These are phyloP conservation scores for Scheffersomyces ergatensis DNA, from an alignment of 805 yeast genomes.

Conservation along the genomic window DNA sequence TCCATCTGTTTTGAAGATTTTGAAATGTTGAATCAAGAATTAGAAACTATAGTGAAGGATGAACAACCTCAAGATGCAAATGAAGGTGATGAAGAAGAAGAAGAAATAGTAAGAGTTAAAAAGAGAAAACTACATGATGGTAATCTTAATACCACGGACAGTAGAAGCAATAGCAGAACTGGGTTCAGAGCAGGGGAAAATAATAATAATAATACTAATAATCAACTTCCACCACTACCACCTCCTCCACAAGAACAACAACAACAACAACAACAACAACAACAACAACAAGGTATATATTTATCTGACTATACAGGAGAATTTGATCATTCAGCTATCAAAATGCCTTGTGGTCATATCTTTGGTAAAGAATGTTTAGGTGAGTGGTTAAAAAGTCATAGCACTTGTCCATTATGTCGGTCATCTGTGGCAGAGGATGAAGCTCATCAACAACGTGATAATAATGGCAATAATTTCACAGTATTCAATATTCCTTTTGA, in stretches of 20 bases:
- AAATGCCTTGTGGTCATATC: slow-evolving; percentile 80
- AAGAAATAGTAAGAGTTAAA: slow-evolving; percentile 13
- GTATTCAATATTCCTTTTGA: slow-evolving; percentile 24
- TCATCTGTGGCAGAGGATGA: slow-evolving; percentile 35
- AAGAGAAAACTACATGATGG: slow-evolving; percentile 19
- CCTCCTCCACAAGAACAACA: neutral
- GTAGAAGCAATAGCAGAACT: slow-evolving; percentile 3
- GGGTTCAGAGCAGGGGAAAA: neutral
- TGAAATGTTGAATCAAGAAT: slow-evolving; percentile 9
- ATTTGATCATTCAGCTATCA: slow-evolving; percentile 58
- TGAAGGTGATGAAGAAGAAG: slow-evolving; percentile 13
- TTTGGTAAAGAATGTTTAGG: slow-evolving; percentile 85
- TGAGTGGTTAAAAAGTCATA: slow-evolving; percentile 76
- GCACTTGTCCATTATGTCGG: slow-evolving; percentile 87
- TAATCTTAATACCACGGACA: slow-evolving; percentile 2
- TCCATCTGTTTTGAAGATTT: slow-evolving; percentile 63
- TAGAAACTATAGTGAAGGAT: neutral
- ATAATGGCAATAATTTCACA: slow-evolving; percentile 20
- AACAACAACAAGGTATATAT: slow-evolving; percentile 7
- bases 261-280: slow-evolving; percentile 17
- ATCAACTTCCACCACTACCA: neutral
- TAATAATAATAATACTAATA: neutral
- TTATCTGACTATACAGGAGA: slow-evolving; percentile 18
- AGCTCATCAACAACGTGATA: neutral
- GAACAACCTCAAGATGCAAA: slow-evolving; percentile 5